Base-by-base conservation (phyloP, 2,329 filamentous ascomycete genomes). In the Endoconidiophora polonica region DNA sequence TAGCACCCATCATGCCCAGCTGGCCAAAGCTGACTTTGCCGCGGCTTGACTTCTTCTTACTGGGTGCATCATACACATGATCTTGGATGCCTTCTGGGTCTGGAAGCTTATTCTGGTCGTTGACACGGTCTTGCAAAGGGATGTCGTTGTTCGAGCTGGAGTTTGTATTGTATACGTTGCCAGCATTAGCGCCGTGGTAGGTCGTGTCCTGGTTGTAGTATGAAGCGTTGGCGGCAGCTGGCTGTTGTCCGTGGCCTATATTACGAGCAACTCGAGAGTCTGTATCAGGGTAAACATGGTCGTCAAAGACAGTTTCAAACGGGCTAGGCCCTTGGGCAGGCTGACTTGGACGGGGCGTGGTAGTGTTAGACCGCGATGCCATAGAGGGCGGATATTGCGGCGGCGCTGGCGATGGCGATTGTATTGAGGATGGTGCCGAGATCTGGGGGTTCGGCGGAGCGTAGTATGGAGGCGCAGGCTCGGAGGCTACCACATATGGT, bases 291-390 rank as follows among this genome's bases (percentile, higher is more conserved):
- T 83, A 82, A 52, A 72, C 70, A 63, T 79, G 69, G 61, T 83
- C 79, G 62, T 82, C 78, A 61, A 83, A 83, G 50, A 79, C 75
- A 44, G 73, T 74, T 49, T 77, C 74, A 60, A 82, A 81, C 7
- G 79, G 78, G 18, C 76, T 72, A 58, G 57, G 65, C 44, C 60
- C 62, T 23, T 42, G 51, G 47, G 48, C 47, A 38, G 45, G 47
- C 47, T 53, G 51, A 49, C 47, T 47, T 53, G 51, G 51, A 33
- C 47, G 51, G 20, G 51, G 44, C 4, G 51, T 49, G 43, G 26
- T 44, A 22, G 29, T 47, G 16, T 44, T 44, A 57, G 52, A 61
- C 58, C 51, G 62, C 59, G 58, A 55, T 54, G 55, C 53, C 56
- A 54, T 41, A 49, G 54, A 51, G 20, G 52, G 48, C 43, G 50